Percentiles rank a stretch among this genome's conserved stretches.
phyloP scores from a whole-genome alignment of 2,329 filamentous ascomycete genomes.

The Septoria linicola region DNA sequence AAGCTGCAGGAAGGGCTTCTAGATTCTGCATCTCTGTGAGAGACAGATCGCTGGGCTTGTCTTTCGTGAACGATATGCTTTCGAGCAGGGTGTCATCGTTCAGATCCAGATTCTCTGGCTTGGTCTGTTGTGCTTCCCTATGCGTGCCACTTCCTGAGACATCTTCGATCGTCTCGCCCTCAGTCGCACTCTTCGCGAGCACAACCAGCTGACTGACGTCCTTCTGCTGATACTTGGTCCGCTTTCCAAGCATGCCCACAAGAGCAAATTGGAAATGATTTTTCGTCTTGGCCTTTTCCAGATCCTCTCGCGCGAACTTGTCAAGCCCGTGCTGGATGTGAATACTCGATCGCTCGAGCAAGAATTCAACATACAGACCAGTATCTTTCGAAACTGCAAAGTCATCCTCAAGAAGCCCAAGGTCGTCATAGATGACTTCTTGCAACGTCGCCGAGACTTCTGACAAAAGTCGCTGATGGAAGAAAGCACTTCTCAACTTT shows the following conservation, averaged over 20 bases:
- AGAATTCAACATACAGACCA: conserved; percentile 63
- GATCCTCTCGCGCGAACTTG: conserved; percentile 67
- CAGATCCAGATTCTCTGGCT: conserved; percentile 63
- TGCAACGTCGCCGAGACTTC: conserved; percentile 63
- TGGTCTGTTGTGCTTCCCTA: conserved; percentile 13
- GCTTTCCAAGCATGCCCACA: conserved; percentile 82
- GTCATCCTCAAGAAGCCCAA: conserved; percentile 56
- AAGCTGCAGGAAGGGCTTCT: conserved; percentile 56
- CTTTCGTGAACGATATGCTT: conserved; percentile 70
- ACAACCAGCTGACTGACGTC: conserved; percentile 87
- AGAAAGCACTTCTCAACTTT: conserved; percentile 69
- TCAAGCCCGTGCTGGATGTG: conserved; percentile 83
- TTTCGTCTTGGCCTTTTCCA: conserved; percentile 65
- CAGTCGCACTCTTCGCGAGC: conserved; percentile 71
- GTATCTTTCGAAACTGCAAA: conserved; percentile 20
- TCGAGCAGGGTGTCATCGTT: conserved; percentile 95
- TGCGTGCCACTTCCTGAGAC: conserved; percentile 8
- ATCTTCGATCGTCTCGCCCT: conserved; percentile 5
- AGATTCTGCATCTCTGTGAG: conserved; percentile 46
- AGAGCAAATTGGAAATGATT: conserved; percentile 78
- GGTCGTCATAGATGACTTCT: conserved; percentile 58
- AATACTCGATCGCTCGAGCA: conserved; percentile 79
- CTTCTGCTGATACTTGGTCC: conserved; percentile 76
- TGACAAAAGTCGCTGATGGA: conserved; percentile 66
- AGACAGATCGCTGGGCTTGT: conserved; percentile 42